Evolutionary conservation across 2,329 filamentous ascomycete species (phyloP), one percentile per base, ranked within the genome.

Genomic region (Mycosphaerelloides madeirae): DNA sequence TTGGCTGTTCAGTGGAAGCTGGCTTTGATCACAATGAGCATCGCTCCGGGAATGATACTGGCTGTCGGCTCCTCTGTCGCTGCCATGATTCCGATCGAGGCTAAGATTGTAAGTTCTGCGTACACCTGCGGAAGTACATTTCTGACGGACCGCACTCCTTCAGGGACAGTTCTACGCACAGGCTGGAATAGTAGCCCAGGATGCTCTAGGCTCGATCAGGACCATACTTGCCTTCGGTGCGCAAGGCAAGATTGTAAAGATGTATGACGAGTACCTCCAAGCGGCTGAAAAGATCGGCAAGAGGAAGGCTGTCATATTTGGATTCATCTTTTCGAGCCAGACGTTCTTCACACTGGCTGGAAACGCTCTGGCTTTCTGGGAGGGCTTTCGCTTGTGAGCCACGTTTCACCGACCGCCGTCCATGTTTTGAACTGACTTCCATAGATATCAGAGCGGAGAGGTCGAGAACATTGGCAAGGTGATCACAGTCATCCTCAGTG

Each of bases 141-240:
- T 35, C 32, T 12, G 11, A 6, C 9, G 6, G 6, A 35, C 12
- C 18, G n/a, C n/a, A 18, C 6, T 18, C 15, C 9, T 19, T 11
- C 12, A 35, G 32, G 32, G 15, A 14, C 11, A 14, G 8, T 9
- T 72, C n/a, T 69, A 68, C 44, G 68, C 68, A 8, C 62, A 65
- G 44, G 72, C 70, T 3, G 68, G 65, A 2, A 59, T 63, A 5
- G 55, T 76, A 4, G 73, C 73, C 1, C 70, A 76, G 55, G 74
- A 77, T 44, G 69, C 72, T 0, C 61, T 77, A 28, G 65, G 65
- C 3, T 72, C 70, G 0, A 69, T 77, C 45, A 65, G 68, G 3
- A 76, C 71, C 0, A 70, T 77, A 6, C 65, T 67, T 28, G 70
- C 70, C 1, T 77, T 76, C 51, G 70, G 72, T 48, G 63, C 71